Evolutionary conservation across 805 yeast genomes (phyloP).

Genomic region (Candida koratica): DNA sequence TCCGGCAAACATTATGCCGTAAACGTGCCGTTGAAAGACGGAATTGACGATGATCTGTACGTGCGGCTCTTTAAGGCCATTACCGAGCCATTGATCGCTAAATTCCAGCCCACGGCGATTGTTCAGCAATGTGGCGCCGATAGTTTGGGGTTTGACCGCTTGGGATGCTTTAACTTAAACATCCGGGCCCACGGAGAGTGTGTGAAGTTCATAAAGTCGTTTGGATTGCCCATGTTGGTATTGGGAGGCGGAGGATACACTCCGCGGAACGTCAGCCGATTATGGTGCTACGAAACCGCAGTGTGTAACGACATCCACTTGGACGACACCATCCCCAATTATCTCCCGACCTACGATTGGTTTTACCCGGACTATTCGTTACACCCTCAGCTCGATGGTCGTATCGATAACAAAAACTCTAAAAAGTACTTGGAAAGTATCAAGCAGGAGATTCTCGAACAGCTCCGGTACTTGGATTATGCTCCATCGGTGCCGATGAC

Average conservation of each 20-base stretch:
- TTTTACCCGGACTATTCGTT: constrained; percentile 89
- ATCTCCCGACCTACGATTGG: constrained; percentile 72
- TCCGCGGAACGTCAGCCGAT: constrained; percentile 87
- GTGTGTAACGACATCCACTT: constrained; percentile 59
- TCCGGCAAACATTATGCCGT: constrained; percentile 84
- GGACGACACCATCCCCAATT: constrained; percentile 52
- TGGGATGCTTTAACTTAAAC: constrained; percentile 90
- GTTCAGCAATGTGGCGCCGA: constrained; percentile 98
- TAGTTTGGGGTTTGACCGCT: constrained; percentile 85
- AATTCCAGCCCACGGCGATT: constrained; percentile 89
- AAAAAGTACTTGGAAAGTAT: constrained; percentile 80
- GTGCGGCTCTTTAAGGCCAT: constrained; percentile 72
- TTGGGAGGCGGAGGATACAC: constrained; percentile 99
- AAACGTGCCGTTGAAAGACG: constrained; percentile 91
- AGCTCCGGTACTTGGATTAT: constrained; percentile 72
- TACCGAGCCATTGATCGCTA: constrained; percentile 83
- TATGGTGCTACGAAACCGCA: constrained; percentile 95
- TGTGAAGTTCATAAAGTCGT: constrained; percentile 81
- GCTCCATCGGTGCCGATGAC: constrained; percentile 95
- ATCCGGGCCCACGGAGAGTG: constrained; percentile 95
- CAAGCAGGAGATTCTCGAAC: constrained; percentile 71
- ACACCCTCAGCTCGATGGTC: constrained; percentile 61
- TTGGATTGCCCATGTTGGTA: constrained; percentile 86
- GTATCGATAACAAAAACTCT: constrained; percentile 81
- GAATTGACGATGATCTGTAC: constrained; percentile 90